These are phyloP conservation scores for Globisporangium canariense DNA, from an alignment of 352 stramenopile species.

Conservation along the genomic window DNA sequence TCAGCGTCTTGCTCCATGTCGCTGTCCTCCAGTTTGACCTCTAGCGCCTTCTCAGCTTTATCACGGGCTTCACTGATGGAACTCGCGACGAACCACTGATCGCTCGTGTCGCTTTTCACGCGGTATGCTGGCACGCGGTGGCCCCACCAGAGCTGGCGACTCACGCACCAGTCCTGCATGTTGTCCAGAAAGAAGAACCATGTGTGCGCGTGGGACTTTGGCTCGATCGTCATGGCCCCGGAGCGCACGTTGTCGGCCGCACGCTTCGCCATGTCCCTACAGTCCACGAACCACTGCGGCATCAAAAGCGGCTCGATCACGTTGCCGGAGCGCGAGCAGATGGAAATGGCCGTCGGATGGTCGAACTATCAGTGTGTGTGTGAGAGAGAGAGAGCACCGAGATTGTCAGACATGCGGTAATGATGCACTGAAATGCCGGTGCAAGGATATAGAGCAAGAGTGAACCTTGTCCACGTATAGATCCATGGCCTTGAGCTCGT, in stretches of 20 bases:
- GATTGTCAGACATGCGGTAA: not conserved
- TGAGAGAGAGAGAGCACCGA: not conserved
- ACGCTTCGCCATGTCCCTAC: conserved; percentile 91
- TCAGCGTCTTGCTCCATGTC: conserved; percentile 96
- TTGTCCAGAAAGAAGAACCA: conserved; percentile 99
- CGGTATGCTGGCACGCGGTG: conserved; percentile 99
- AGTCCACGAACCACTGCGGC: conserved; percentile 98
- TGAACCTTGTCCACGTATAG: conserved; percentile 93
- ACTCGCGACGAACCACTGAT: conserved; percentile 95
- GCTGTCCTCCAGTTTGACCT: conserved; percentile 63
- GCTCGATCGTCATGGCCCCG: conserved; percentile 94
- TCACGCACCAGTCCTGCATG: conserved; percentile 99
- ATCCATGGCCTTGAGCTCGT: conserved; percentile 83
- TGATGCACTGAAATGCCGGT: not conserved
- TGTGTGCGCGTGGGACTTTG: conserved; percentile 89
- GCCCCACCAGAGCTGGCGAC: conserved; percentile 99
- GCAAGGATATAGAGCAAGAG: conserved; percentile 28
- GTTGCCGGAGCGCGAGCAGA: conserved; percentile 98
- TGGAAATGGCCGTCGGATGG: conserved; percentile 82
- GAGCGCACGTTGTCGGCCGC: conserved; percentile 93
- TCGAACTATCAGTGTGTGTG: conserved; percentile 33
- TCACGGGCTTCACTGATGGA: conserved; percentile 88
- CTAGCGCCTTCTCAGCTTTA: conserved; percentile 86
- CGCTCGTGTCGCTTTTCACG: conserved; percentile 41
- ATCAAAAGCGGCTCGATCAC: conserved; percentile 99